Percentiles rank a stretch among this genome's conserved stretches.
Evolutionary conservation across 2,329 filamentous ascomycete genomes (phyloP).

Genomic region (Exophiala aquamarina): DNA sequence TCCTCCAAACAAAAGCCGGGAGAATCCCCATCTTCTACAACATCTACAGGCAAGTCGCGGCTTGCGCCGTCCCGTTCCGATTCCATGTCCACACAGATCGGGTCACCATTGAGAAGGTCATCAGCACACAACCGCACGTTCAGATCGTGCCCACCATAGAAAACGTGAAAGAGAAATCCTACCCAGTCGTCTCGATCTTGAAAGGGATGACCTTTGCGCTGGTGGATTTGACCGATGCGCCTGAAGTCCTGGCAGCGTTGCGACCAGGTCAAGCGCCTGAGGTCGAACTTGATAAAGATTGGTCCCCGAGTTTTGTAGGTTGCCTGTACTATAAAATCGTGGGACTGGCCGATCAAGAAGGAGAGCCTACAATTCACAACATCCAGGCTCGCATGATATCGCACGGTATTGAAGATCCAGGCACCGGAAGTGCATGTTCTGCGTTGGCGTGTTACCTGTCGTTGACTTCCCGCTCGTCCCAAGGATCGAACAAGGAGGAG

Average conservation of each 20-base stretch:
- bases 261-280: constrained; percentile 30
- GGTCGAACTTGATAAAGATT: constrained; percentile 32
- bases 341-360: constrained; percentile 26
- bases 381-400: constrained; percentile 35
- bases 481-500: constrained; percentile 32
- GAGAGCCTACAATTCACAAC: constrained; percentile 31
- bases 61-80: constrained; percentile 66
- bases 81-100: constrained; percentile 58
- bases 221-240: constrained; percentile 32
- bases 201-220: constrained; percentile 63
- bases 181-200: constrained; percentile 63
- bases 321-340: constrained; percentile 34
- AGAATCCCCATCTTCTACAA: constrained; percentile 44
- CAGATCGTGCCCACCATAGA: constrained; percentile 28
- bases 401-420: constrained; percentile 55
- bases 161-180: constrained; percentile 32
- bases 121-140: constrained; percentile 30
- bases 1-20: constrained; percentile 42
- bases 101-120: constrained; percentile 31
- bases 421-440: constrained; percentile 63
- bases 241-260: constrained; percentile 27
- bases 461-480: constrained; percentile 27
- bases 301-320: constrained; percentile 32
- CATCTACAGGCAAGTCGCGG: constrained; percentile 46
- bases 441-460: constrained; percentile 58